A percentile compares a stretch with the other conserved stretches of the same genome.
phyloP scores from a whole-genome alignment of 495 filamentous ascomycete species.

The Filosporella fistucella region DNA sequence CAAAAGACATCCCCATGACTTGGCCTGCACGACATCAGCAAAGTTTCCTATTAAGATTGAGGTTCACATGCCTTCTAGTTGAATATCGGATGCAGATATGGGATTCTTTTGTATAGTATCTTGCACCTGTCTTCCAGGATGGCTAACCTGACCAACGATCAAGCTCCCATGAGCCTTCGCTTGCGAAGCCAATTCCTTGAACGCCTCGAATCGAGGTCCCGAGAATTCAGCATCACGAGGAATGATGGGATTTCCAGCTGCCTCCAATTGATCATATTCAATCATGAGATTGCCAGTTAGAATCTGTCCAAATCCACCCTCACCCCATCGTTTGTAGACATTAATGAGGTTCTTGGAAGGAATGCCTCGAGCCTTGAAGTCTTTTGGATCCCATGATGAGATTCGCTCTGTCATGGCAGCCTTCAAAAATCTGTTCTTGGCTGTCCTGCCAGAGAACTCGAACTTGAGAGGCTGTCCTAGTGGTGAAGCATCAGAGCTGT shows the following conservation, averaged over 20 bases:
- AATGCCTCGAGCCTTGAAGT: constrained; percentile 47
- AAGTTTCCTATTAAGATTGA: constrained; percentile 11
- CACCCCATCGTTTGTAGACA: constrained; percentile 56
- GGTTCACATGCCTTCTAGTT: constrained; percentile 33
- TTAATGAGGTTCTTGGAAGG: constrained; percentile 52
- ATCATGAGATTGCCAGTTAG: constrained; percentile 63
- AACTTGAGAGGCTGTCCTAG: constrained; percentile 53
- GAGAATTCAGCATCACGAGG: constrained; percentile 37
- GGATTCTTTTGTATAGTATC: constrained; percentile 47
- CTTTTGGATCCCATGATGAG: constrained; percentile 48
- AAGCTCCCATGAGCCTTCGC: constrained; percentile 50
- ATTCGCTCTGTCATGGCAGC: constrained; percentile 59
- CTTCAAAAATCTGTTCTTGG: constrained; percentile 59
- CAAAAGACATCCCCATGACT: constrained; percentile 33
- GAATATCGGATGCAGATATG: constrained; percentile 56
- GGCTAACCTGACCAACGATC: constrained; percentile 54
- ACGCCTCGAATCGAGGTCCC: constrained; percentile 54
- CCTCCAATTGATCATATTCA: constrained; percentile 53
- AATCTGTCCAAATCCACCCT: constrained; percentile 51
- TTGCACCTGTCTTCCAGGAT: constrained; percentile 56
- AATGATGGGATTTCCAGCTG: constrained; percentile 54
- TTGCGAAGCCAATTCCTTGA: constrained; percentile 42
- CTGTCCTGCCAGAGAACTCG: constrained; percentile 49
- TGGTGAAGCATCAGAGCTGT: constrained; percentile 32
- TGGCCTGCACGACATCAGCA: constrained; percentile 21